These are phyloP conservation scores for Panaeolus cyanescens DNA, from an alignment of 768 basidiomycete genomes.

Conservation along the genomic window DNA sequence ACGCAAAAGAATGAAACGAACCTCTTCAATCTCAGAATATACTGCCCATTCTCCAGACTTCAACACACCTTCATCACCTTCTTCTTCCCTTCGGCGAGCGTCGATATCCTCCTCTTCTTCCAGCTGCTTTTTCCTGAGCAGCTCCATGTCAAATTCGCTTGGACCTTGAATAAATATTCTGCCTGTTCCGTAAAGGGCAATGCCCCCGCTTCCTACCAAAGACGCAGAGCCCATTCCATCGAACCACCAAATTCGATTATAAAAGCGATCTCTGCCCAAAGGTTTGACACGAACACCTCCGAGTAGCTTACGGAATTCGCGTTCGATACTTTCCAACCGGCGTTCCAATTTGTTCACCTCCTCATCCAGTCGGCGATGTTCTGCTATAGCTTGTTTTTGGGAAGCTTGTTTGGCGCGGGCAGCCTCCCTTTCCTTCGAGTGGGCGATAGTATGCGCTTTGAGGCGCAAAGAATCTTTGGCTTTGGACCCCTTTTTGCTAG, in stretches of 20 bases:
- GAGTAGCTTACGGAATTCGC: constrained; percentile 89
- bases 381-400: constrained; percentile 78
- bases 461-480: constrained; percentile 51
- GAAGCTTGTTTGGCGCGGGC: constrained; percentile 78
- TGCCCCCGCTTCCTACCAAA: constrained; percentile 75
- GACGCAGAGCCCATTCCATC: constrained; percentile 91
- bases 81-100: constrained; percentile 70
- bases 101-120: constrained; percentile 60
- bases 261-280: constrained; percentile 89
- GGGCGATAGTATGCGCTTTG: constrained; percentile 56
- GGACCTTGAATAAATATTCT: constrained; percentile 93
- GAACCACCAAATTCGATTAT: constrained; percentile 98
- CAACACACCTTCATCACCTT: constrained; percentile 76
- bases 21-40: constrained; percentile 87
- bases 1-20: constrained; percentile 34
- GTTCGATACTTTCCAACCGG: constrained; percentile 83
- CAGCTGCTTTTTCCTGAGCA: constrained; percentile 59
- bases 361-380: constrained; percentile 83
- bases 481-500: constrained; percentile 47
- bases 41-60: constrained; percentile 87
- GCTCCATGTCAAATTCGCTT: constrained; percentile 75
- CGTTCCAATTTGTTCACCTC: constrained; percentile 84
- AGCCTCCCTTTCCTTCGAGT: constrained; percentile 81
- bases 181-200: constrained; percentile 85
- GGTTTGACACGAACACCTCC: constrained; percentile 87